These are phyloP conservation scores for Xylaria telfairii DNA, from an alignment of 495 filamentous ascomycete genomes.

Conservation along the genomic window DNA sequence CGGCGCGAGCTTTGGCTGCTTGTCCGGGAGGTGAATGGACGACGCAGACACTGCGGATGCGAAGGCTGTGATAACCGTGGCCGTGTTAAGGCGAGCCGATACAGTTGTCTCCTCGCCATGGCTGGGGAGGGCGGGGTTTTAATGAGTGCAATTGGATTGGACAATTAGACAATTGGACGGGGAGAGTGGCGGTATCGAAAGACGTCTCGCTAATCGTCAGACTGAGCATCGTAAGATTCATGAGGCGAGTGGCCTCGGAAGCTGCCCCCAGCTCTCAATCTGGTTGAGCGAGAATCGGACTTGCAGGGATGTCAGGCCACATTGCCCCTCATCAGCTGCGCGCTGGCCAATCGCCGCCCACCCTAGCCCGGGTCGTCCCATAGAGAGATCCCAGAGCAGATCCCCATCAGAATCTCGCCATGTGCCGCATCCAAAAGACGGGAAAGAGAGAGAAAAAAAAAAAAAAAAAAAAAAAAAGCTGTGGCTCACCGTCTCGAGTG, in stretches of 20 bases:
- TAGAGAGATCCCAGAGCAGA: constrained; percentile 3
- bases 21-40: constrained; percentile 31
- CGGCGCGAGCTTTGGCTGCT: constrained; percentile 31
- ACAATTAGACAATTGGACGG: too few relatives aligned
- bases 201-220: constrained; percentile 15
- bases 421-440: neutral
- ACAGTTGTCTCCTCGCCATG: constrained; percentile 37
- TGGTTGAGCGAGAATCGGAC: constrained; percentile 9
- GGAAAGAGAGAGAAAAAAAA: neutral
- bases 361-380: neutral
- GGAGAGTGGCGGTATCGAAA: constrained; percentile 6
- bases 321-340: constrained; percentile 15
- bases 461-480: neutral
- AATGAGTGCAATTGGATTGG: neutral
- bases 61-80: constrained; percentile 29
- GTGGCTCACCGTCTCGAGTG: neutral
- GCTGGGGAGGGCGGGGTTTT: neutral
- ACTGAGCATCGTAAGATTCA: constrained; percentile 22
- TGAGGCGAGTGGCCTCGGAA: constrained; percentile 19
- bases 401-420: constrained; percentile 3
- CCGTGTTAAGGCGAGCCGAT: constrained; percentile 32
- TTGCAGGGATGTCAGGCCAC: constrained; percentile 4
- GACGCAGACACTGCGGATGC: constrained; percentile 28
- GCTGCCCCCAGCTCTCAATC: constrained; percentile 4
- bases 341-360: neutral